Evolutionary conservation across 192 early-diverging fungal species (phyloP).

Genomic region (Linnemannia zychae): DNA sequence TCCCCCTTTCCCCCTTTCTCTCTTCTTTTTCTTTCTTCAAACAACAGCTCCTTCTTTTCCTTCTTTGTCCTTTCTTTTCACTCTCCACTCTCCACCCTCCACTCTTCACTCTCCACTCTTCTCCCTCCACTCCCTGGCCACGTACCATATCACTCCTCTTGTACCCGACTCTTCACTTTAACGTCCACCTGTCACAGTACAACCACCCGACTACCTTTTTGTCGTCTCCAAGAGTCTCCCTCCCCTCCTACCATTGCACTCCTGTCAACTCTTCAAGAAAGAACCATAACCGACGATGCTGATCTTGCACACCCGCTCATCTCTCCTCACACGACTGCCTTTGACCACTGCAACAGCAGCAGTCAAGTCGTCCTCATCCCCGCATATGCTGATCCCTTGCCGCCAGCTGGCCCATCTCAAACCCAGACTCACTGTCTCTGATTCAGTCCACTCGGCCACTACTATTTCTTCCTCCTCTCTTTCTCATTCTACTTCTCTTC

Average conservation of each 20-base stretch:
- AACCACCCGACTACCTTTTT: neutral
- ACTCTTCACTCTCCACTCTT: slow-evolving; percentile 6
- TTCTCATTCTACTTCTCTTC: neutral
- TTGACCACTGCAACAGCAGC: neutral
- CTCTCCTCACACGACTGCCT: slow-evolving; percentile 1
- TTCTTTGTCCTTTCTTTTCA: neutral
- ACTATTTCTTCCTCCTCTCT: neutral
- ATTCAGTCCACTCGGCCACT: neutral
- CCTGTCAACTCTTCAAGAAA: neutral
- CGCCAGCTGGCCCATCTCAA: slow-evolving; percentile 5
- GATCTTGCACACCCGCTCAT: neutral
- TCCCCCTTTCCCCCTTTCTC: neutral
- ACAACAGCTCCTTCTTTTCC: neutral
- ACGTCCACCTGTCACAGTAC: neutral
- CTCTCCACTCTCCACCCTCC: neutral
- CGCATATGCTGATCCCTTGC: neutral
- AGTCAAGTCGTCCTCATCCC: neutral
- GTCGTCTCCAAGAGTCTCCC: neutral
- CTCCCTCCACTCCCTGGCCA: neutral
- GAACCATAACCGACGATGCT: neutral
- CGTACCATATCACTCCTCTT: neutral
- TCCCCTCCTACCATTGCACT: neutral
- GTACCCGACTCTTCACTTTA: neutral
- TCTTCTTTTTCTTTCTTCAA: neutral
- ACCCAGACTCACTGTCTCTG: slow-evolving; percentile 9